phyloP scores from a whole-genome alignment of 1,284 basidiomycete species.

The Vanrija humicola region DNA sequence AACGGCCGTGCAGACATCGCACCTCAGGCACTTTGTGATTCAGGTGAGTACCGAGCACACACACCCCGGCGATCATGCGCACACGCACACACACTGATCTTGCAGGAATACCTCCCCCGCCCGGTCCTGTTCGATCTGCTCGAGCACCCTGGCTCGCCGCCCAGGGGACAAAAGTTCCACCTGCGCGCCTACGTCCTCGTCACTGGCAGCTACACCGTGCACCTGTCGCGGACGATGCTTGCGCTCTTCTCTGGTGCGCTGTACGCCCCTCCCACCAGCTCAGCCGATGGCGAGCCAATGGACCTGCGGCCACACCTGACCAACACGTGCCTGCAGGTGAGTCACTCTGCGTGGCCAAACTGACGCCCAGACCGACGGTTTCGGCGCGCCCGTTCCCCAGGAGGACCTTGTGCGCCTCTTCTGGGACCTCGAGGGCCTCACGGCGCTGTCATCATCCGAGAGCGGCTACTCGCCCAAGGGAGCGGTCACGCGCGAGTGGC shows the following conservation, averaged over 20 bases:
- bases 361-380: slow-evolving; percentile 50
- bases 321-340: slow-evolving; percentile 86
- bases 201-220: slow-evolving; percentile 70
- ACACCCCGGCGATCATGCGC: slow-evolving; percentile 12
- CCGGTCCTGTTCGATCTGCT: slow-evolving; percentile 74
- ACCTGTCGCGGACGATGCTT: slow-evolving; percentile 75
- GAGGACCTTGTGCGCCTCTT: slow-evolving; percentile 62
- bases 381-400: slow-evolving; percentile 46
- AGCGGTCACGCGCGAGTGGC: slow-evolving; percentile 53
- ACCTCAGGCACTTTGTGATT: slow-evolving; percentile 92
- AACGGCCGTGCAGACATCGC: slow-evolving; percentile 73
- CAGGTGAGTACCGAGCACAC: slow-evolving; percentile 59
- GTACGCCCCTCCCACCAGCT: slow-evolving; percentile 54
- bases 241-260: slow-evolving; percentile 75
- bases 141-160: neutral
- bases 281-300: slow-evolving; percentile 27
- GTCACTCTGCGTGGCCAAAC: neutral
- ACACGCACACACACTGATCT: neutral
- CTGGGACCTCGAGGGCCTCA: slow-evolving; percentile 66
- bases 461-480: slow-evolving; percentile 11
- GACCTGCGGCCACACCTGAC: slow-evolving; percentile 83
- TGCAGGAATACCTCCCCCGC: slow-evolving; percentile 72
- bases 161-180: slow-evolving; percentile 63
- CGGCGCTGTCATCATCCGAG: slow-evolving; percentile 45
- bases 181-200: slow-evolving; percentile 89